Evolutionary conservation across 176 grass and related monocot genomes (phyloP).

Genomic region (Echinochloa phyllopogon): DNA sequence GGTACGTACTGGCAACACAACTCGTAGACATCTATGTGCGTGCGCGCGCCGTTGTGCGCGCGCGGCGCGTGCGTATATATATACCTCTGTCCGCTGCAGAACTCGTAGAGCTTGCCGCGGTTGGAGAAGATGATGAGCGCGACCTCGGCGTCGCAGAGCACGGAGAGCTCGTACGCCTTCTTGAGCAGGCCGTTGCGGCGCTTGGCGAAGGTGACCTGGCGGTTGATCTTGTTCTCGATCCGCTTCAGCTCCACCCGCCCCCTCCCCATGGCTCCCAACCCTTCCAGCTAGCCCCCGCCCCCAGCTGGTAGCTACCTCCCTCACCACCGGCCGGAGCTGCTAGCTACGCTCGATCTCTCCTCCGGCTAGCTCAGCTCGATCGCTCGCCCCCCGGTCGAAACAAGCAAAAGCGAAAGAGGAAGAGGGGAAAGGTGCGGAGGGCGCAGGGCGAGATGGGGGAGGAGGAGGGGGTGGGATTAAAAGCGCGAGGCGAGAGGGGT

Average conservation of each 20-base stretch:
- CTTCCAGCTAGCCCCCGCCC: background rate
- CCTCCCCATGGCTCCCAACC: conserved; percentile 66
- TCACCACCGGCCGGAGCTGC: conserved; percentile 5
- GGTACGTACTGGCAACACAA: background rate
- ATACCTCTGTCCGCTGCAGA: conserved; percentile 81
- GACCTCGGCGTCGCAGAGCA: conserved; percentile 91
- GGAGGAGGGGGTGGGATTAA: conserved; percentile 21
- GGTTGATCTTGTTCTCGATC: conserved; percentile 99
- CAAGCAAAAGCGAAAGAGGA: background rate
- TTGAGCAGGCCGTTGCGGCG: conserved; percentile 86
- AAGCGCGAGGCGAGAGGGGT: background rate
- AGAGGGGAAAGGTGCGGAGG: background rate
- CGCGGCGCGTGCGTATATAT: background rate
- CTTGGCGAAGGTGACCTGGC: conserved; percentile 97
- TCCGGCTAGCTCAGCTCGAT: background rate
- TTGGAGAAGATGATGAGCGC: conserved; percentile 96
- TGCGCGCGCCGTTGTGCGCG: background rate
- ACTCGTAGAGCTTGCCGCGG: conserved; percentile 93
- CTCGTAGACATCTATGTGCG: background rate
- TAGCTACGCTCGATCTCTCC: background rate
- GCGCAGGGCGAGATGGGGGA: background rate
- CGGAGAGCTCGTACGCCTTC: conserved; percentile 96
- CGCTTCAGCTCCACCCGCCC: conserved; percentile 95
- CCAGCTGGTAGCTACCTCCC: background rate
- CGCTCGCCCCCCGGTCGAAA: background rate